Evolutionary conservation across 106 monocot species (phyloP), one percentile per base, ranked within the genome.

Genomic region (Amphibolis antarctica): DNA sequence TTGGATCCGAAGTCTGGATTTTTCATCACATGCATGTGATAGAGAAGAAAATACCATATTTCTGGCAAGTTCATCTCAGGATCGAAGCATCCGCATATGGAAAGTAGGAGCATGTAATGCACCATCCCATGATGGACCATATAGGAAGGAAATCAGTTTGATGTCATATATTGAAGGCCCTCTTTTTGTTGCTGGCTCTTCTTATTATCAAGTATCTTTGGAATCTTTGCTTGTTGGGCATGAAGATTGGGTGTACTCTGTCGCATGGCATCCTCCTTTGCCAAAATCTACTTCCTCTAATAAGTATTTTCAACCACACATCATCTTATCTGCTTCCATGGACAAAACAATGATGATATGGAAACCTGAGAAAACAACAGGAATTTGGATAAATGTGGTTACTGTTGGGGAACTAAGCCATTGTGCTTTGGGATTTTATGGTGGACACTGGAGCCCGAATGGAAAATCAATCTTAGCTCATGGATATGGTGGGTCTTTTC

Each of bases 271-370:
- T 28, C 91, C 98, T 65, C 93, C 84, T 72, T 48, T 78, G 44
- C 69, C 26, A 45, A 60, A 23, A 36, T 54, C 68, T 43, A 22
- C 27, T 47, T 50, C 49, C 71, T 65, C 50, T 0, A 53, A 18
- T 53, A 61, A 79, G 49, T 60, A 21, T 58, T 52, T 74, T 57
- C 98, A 98, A 66, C 82, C 90, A 1, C 78, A 87, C 76, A 85
- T 87, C 72, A 82, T 98, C 57, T 64, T 98, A 57, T 98, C 98
- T 63, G 98, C 87, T 67, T 98, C 98, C 24, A 98, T 98, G 87
- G 98, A 98, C 60, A 98, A 98, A 70, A 91, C 82, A 55, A 98
- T 98, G 98, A 98, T 98, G 98, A 98, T 98, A 28, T 98, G 98
- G 98, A 86, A 71, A 59, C 98, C 98, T 65, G 98, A 98, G 54